phyloP scores from a whole-genome alignment of 208 protist species.

The Acanthamoeba triangularis region DNA sequence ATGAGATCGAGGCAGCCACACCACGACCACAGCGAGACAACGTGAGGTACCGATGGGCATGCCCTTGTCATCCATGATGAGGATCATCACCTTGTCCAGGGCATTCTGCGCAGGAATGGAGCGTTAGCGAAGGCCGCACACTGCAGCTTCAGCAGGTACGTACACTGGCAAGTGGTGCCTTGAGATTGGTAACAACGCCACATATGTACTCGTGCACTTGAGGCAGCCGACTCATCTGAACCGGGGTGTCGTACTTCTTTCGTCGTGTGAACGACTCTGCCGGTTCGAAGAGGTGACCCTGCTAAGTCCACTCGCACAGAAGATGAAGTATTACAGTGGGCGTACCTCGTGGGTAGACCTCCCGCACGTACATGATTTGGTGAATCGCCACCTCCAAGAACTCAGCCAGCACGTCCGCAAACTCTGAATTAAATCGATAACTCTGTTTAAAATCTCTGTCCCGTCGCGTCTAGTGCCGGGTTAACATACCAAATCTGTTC shows the following conservation, averaged over 20 bases:
- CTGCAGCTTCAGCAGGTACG: neutral
- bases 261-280: conserved; percentile 72
- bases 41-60: neutral
- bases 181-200: neutral
- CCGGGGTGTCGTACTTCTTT: conserved; percentile 75
- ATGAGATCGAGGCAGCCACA: neutral
- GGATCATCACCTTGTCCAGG: conserved; percentile 62
- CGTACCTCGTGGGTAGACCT: conserved; percentile 73
- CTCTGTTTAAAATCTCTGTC: too few species aligned
- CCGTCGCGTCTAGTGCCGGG: too few species aligned
- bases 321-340: neutral
- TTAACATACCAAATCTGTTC: neutral
- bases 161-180: neutral
- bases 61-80: conserved; percentile 63
- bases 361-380: conserved; percentile 71
- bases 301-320: neutral
- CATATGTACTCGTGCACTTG: conserved; percentile 70
- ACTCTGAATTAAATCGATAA: conserved; percentile 14
- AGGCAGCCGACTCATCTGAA: conserved; percentile 67
- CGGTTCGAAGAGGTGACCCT: too few species aligned
- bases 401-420: conserved; percentile 37
- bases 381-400: conserved; percentile 73
- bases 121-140: neutral
- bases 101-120: neutral
- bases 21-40: too few species aligned